Evolutionary conservation across 2,329 filamentous ascomycete species (phyloP).

Genomic region (Ramularia endophylla): DNA sequence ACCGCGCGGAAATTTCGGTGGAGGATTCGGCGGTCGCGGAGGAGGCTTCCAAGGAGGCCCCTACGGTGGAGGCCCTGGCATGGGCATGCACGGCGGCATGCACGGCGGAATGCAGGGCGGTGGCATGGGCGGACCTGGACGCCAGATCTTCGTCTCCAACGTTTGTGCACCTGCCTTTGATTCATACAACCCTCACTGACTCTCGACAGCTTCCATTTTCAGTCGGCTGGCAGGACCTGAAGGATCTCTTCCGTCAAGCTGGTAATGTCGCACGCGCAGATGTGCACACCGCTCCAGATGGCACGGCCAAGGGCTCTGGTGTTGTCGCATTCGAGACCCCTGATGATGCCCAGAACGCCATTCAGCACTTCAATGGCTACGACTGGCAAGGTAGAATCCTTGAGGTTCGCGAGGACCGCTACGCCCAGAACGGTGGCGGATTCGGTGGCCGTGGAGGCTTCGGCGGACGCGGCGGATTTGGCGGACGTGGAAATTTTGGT

Average conservation of each 20-base stretch:
- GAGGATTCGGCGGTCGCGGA: constrained; percentile 47
- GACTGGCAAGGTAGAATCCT: constrained; percentile 94
- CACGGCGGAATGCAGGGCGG: constrained; percentile 44
- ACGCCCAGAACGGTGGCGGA: constrained; percentile 55
- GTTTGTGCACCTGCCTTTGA: constrained; percentile 57
- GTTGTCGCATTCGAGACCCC: constrained; percentile 95
- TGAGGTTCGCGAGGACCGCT: constrained; percentile 94
- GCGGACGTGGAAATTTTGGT: constrained; percentile 43
- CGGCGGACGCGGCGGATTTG: constrained; percentile 32
- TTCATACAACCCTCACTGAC: constrained; percentile 18
- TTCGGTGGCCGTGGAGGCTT: constrained; percentile 34
- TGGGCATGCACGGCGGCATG: constrained; percentile 44
- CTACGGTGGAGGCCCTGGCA: constrained; percentile 24
- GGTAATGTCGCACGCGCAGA: constrained; percentile 94
- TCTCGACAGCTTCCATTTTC: constrained; percentile 79
- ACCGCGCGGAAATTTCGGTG: constrained; percentile 53
- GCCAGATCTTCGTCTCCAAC: constrained; percentile 97
- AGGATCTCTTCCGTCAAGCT: constrained; percentile 97
- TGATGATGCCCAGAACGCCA: constrained; percentile 92
- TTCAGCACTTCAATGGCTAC: constrained; percentile 96
- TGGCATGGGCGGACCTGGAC: constrained; percentile 57
- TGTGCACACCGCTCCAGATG: constrained; percentile 86
- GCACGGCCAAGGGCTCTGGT: constrained; percentile 91
- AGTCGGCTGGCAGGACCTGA: constrained; percentile 97
- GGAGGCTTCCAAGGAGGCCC: constrained; percentile 1